These are phyloP conservation scores for Sugiyamaella valdiviana DNA, from an alignment of 805 yeast species.

Conservation along the genomic window DNA sequence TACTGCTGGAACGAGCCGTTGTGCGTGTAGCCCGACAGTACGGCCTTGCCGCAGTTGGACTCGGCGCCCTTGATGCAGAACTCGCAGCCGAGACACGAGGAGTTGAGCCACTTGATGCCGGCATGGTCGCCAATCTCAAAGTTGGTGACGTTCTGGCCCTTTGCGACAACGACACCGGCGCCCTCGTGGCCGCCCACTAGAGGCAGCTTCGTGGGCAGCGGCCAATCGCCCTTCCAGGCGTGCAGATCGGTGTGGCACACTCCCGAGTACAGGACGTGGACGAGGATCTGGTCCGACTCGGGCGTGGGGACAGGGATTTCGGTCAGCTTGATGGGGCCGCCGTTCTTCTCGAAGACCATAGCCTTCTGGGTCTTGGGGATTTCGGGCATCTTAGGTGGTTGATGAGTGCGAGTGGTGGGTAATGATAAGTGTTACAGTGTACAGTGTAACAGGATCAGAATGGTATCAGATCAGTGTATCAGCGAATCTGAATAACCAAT, in stretches of 20 bases:
- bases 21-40: slow-evolving; percentile 77
- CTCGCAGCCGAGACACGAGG: slow-evolving; percentile 73
- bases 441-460: too few species aligned
- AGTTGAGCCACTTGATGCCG: slow-evolving; percentile 79
- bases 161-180: slow-evolving; percentile 78
- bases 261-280: slow-evolving; percentile 82
- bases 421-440: too few species aligned
- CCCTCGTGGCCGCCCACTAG: slow-evolving; percentile 88
- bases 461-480: too few species aligned
- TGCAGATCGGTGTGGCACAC: slow-evolving; percentile 93
- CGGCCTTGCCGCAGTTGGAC: slow-evolving; percentile 64
- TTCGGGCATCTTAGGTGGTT: too few species aligned
- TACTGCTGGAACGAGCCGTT: slow-evolving; percentile 91
- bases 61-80: slow-evolving; percentile 61
- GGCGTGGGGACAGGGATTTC: slow-evolving; percentile 80
- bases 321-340: slow-evolving; percentile 58
- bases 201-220: slow-evolving; percentile 65
- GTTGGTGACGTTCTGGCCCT: slow-evolving; percentile 61
- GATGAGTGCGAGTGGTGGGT: too few species aligned
- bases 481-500: too few species aligned
- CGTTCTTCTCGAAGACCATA: slow-evolving; percentile 57
- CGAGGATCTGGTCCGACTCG: slow-evolving; percentile 66
- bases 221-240: slow-evolving; percentile 95
- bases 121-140: slow-evolving; percentile 76
- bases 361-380: slow-evolving; percentile 69